A percentile compares a stretch with the other conserved stretches of the same genome.
These are phyloP conservation scores for Cadophora luteo-olivacea DNA, from an alignment of 2,329 filamentous ascomycete genomes.

Conservation along the genomic window DNA sequence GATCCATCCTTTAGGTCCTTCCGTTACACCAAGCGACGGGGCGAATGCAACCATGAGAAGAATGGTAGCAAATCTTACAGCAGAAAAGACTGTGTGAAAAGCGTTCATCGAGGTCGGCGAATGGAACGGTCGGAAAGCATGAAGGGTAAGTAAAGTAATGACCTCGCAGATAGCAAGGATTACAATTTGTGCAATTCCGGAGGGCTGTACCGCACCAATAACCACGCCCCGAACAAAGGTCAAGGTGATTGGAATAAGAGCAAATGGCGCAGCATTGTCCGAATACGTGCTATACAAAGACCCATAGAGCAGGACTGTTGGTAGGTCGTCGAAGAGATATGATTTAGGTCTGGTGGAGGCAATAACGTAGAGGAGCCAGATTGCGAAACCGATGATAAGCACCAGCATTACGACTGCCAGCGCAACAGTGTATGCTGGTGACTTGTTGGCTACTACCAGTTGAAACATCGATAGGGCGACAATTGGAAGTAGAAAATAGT, in stretches of 20 bases:
- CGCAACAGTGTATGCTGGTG: slow-evolving; percentile 73
- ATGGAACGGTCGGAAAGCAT: slow-evolving; percentile 90
- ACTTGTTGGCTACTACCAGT: slow-evolving; percentile 74
- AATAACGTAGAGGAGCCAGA: slow-evolving; percentile 83
- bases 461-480: slow-evolving; percentile 91
- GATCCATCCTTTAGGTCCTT: slow-evolving; percentile 89
- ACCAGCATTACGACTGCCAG: slow-evolving; percentile 78
- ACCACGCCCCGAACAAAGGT: slow-evolving; percentile 87
- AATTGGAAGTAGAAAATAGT: slow-evolving; percentile 88
- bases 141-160: slow-evolving; percentile 83
- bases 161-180: slow-evolving; percentile 94
- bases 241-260: slow-evolving; percentile 83
- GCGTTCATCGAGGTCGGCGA: slow-evolving; percentile 96
- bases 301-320: slow-evolving; percentile 87
- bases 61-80: slow-evolving; percentile 76
- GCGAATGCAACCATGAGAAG: slow-evolving; percentile 84
- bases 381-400: slow-evolving; percentile 73
- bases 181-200: slow-evolving; percentile 91
- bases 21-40: slow-evolving; percentile 78
- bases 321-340: slow-evolving; percentile 90
- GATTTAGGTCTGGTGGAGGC: slow-evolving; percentile 81
- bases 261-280: slow-evolving; percentile 89
- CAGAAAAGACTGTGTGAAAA: slow-evolving; percentile 86
- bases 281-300: slow-evolving; percentile 98
- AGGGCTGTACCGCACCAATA: slow-evolving; percentile 90